Evolutionary conservation across 768 basidiomycete species (phyloP).

Genomic region (Ramaria sp.): DNA sequence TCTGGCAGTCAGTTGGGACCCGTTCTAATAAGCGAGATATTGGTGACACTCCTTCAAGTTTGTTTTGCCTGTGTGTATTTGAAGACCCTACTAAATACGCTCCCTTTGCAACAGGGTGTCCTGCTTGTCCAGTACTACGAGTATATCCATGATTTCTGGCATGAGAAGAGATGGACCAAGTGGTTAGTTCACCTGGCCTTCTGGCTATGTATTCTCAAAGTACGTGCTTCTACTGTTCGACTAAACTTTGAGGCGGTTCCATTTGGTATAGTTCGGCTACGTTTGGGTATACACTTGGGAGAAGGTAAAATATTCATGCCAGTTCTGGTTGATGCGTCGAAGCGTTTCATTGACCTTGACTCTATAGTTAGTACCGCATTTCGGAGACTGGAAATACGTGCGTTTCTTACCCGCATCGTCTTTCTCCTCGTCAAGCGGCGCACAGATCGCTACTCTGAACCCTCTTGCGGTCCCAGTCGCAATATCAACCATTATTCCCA

Average conservation of each 20-base stretch:
- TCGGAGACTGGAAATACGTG: slow-evolving; percentile 3
- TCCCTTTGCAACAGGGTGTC: neutral
- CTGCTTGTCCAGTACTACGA: slow-evolving; percentile 1
- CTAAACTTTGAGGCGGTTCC: neutral
- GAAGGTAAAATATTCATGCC: neutral
- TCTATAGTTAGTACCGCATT: neutral
- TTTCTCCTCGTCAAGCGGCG: neutral
- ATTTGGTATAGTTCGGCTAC: neutral
- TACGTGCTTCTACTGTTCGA: neutral
- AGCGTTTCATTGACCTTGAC: neutral
- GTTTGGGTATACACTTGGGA: slow-evolving; percentile 1
- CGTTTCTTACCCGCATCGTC: neutral
- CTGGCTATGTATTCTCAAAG: neutral
- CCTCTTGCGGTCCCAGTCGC: neutral
- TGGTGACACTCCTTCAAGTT: slow-evolving; percentile 8
- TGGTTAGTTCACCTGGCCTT: neutral
- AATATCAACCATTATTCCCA: neutral
- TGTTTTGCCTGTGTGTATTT: neutral
- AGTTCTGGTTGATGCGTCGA: neutral
- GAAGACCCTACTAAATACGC: neutral
- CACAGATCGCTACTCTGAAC: neutral
- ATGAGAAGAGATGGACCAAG: slow-evolving; percentile 5
- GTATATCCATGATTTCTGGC: neutral
- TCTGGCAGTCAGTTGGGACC: slow-evolving; percentile 1
- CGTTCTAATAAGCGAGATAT: neutral